Percentiles rank a stretch among this genome's conserved stretches.
phyloP scores from a whole-genome alignment of 2,329 filamentous ascomycete genomes.

The Cytospora mali region DNA sequence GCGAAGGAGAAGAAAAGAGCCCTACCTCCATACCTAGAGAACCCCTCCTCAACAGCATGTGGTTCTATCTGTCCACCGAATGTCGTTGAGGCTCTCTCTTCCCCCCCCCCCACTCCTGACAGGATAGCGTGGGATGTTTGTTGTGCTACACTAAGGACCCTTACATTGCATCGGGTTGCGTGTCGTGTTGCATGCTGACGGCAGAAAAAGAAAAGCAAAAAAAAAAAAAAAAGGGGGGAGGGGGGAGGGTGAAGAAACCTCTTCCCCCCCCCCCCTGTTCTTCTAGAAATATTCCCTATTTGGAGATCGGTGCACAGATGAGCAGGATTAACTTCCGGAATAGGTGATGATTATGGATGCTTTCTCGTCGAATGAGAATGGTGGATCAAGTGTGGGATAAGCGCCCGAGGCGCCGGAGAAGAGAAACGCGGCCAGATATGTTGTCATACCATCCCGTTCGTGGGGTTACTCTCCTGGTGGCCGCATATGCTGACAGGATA shows the following conservation, averaged over 20 bases:
- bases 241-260: too few relatives aligned
- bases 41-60: too few relatives aligned
- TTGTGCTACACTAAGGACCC: too few relatives aligned
- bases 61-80: too few relatives aligned
- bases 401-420: background rate
- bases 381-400: background rate
- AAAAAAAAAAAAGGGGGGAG: too few relatives aligned
- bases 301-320: background rate
- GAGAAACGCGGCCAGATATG: background rate
- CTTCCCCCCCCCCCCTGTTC: too few relatives aligned
- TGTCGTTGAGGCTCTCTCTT: too few relatives aligned
- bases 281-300: slow-evolving; percentile 22
- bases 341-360: background rate
- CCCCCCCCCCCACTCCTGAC: too few relatives aligned
- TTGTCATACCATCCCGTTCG: background rate
- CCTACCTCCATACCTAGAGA: too few relatives aligned
- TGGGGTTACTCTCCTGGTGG: background rate
- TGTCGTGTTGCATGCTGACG: background rate
- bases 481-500: background rate
- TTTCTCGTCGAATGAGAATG: background rate
- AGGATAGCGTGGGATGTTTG: too few relatives aligned
- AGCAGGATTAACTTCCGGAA: too few relatives aligned
- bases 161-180: background rate
- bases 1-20: too few relatives aligned
- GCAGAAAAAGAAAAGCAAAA: background rate